phyloP scores from a whole-genome alignment of 1,139 yeast species.

The Suhomyces yuchorum region DNA sequence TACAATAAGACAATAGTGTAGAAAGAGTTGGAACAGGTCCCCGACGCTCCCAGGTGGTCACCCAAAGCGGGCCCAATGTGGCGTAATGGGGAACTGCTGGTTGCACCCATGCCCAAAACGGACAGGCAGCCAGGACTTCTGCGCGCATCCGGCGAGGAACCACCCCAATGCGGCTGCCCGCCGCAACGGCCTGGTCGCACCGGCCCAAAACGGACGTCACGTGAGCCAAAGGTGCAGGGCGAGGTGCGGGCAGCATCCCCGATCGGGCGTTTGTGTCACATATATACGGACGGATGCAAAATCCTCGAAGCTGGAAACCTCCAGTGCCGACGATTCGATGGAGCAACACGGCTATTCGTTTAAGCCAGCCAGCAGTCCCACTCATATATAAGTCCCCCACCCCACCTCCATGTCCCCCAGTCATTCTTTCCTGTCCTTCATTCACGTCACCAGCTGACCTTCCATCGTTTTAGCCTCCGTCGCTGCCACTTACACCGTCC shows the following conservation, averaged over 20 bases:
- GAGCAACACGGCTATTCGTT: not conserved
- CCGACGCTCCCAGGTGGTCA: not conserved
- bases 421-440: not conserved
- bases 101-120: constrained; percentile 8
- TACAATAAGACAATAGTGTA: not conserved
- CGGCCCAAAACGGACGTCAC: constrained; percentile 1
- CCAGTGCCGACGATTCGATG: not conserved
- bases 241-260: constrained; percentile 8
- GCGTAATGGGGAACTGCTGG: constrained; percentile 3
- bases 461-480: not conserved
- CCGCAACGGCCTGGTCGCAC: constrained; percentile 1
- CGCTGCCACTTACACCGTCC: not conserved
- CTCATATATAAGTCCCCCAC: not conserved
- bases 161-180: constrained; percentile 6
- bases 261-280: constrained; percentile 11
- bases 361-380: not conserved
- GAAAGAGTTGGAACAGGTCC: too few species aligned
- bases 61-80: not conserved
- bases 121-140: constrained; percentile 7
- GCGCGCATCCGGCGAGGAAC: constrained; percentile 3
- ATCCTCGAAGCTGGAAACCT: not conserved
- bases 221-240: not conserved
- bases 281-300: constrained; percentile 5
- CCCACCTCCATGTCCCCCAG: not conserved
- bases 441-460: not conserved